These are phyloP conservation scores for Agaricales sp. DNA, from an alignment of 1,284 basidiomycete species.

Conservation along the genomic window DNA sequence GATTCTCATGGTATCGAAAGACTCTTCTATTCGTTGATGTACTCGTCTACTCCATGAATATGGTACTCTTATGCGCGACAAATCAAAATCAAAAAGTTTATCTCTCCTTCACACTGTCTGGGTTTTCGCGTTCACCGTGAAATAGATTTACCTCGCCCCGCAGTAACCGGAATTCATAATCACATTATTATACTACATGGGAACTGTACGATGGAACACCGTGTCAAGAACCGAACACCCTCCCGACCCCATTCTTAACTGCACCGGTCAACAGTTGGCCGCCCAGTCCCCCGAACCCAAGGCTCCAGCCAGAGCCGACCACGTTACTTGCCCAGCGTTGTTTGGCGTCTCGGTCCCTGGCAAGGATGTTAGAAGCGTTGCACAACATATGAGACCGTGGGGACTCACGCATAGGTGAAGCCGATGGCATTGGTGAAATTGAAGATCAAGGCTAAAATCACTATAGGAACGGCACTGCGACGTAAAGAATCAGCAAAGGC, in stretches of 20 bases:
- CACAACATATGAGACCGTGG: conserved; percentile 6
- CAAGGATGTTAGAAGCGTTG: conserved; percentile 1
- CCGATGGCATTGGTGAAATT: conserved; percentile 88
- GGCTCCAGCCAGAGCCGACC: conserved; percentile 53
- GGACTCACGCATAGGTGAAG: conserved; percentile 79
- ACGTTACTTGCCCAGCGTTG: conserved; percentile 70
- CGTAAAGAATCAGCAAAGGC: conserved; percentile 4
- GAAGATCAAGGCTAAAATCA: conserved; percentile 82
- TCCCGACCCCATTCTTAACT: conserved; percentile 73
- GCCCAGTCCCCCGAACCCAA: conserved; percentile 52
- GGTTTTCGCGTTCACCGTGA: too few relatives aligned
- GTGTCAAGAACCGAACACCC: conserved; percentile 42
- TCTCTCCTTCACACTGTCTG: too few relatives aligned
- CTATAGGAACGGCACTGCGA: conserved; percentile 76
- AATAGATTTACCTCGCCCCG: too few relatives aligned
- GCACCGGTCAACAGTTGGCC: conserved; percentile 71
- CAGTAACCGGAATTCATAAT: too few relatives aligned
- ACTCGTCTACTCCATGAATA: neutral
- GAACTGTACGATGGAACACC: neutral
- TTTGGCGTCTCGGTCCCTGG: conserved; percentile 83
- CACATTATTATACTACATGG: too few relatives aligned
- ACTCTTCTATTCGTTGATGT: too few relatives aligned
- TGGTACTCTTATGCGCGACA: neutral
- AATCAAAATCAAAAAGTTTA: too few relatives aligned
- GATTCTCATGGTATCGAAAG: too few relatives aligned